Evolutionary conservation across 2,329 filamentous ascomycete genomes (phyloP), one percentile per base, ranked within the genome.

Genomic region (Pseudopithomyces maydicus): DNA sequence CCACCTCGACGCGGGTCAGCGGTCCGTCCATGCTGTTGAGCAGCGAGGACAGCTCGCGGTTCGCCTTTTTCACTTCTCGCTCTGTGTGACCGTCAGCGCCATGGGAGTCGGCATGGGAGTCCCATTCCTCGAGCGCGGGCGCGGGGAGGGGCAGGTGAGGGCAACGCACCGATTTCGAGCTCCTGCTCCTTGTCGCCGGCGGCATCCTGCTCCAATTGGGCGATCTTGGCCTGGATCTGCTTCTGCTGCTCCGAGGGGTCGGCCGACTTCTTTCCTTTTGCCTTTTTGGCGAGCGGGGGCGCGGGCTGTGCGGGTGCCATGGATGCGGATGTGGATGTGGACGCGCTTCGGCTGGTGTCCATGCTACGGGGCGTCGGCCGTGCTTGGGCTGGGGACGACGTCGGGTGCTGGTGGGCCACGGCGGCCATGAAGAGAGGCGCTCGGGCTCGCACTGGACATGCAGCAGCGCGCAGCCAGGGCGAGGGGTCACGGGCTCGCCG

Each of bases 101-200:
- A 38, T 44, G 15, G 12, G 15, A 36, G 1, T 7, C 5, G 14
- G 20, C 14, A 32, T 38, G n/a, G n/a, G n/a, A n/a, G n/a, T n/a
- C n/a, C n/a, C n/a, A n/a, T n/a, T n/a, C n/a, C n/a, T n/a, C n/a
- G n/a, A n/a, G n/a, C n/a, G n/a, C n/a, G n/a, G n/a, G n/a, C n/a
- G n/a, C n/a, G n/a, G n/a, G n/a, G n/a, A n/a, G n/a, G n/a, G n/a
- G n/a, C n/a, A n/a, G n/a, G n/a, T n/a, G n/a, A 35, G 47, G 46
- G 43, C 56, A 48, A 76, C 72, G 55, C 68, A 96, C 92, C 92
- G 74, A 99, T 97, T 81, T 98, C 95, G 59, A 90, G 87, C 79
- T 97, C 93, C 78, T 97, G 92, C 67, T 96, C 94, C 77, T 96
- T 97, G 75, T 97, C 93, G 57, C 92, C 91, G 11, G 92, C 92